Conservation (phyloP, 2,329 filamentous ascomycete genomes). For the Bipolaris bicolor region DNA sequence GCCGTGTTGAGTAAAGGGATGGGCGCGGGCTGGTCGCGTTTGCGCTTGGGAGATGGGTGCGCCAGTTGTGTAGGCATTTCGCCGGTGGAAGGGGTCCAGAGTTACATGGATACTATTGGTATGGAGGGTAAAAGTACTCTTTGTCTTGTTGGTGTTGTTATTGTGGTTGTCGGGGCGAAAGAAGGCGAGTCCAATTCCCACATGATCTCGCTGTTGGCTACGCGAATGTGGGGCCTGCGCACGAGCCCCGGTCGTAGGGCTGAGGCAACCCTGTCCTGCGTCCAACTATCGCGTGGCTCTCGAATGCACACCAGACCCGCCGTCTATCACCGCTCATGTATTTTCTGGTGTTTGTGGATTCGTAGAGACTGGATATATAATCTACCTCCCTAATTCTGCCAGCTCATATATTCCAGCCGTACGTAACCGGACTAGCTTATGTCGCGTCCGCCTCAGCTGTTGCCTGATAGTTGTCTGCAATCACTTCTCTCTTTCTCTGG, state of each 20-base stretch:
- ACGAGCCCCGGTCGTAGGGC: conserved; percentile 26
- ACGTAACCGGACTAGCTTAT: conserved; percentile 6
- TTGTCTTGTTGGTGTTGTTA: conserved; percentile 5
- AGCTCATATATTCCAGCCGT: neutral
- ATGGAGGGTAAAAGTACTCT: conserved; percentile 1
- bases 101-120: conserved; percentile 37
- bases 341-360: neutral
- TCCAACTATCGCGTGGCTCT: conserved; percentile 11
- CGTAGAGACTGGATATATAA: neutral
- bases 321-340: neutral
- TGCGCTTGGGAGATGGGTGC: conserved; percentile 48
- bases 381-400: neutral
- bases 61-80: conserved; percentile 46
- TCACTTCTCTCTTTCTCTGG: neutral
- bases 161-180: conserved; percentile 6
- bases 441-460: conserved; percentile 8
- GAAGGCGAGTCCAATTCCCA: conserved; percentile 15
- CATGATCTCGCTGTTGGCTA: conserved; percentile 22
- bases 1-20: conserved; percentile 44
- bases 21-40: conserved; percentile 43
- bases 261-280: conserved; percentile 20
- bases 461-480: conserved; percentile 18
- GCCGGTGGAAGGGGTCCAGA: conserved; percentile 21
- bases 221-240: conserved; percentile 30
- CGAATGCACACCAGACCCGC: conserved; percentile 11